Evolutionary conservation across 169 alveolate genomes (phyloP).

Genomic region (Cryptosporidium xiaoi): DNA sequence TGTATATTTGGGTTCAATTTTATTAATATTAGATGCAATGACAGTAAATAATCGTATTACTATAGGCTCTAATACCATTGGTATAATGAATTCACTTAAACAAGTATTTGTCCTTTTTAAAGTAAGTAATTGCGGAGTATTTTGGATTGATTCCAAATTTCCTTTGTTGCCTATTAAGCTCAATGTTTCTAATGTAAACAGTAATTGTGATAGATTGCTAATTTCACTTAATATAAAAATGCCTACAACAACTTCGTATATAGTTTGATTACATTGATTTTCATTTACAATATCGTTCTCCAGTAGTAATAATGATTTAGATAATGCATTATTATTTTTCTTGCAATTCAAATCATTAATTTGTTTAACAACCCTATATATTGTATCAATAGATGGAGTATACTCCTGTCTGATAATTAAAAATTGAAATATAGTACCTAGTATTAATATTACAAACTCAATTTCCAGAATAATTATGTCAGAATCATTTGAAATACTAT

Average conservation of each 20-base stretch:
- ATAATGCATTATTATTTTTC: not conserved
- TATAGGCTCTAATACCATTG: slow-evolving; percentile 53
- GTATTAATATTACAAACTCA: slow-evolving; percentile 31
- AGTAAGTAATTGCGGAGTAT: not conserved
- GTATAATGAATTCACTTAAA: slow-evolving; percentile 37
- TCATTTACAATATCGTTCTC: slow-evolving; percentile 8
- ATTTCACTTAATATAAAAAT: slow-evolving; percentile 17
- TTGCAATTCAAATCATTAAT: not conserved
- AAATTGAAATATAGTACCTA: slow-evolving; percentile 66
- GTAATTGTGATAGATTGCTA: slow-evolving; percentile 25
- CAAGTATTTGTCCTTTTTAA: slow-evolving; percentile 51
- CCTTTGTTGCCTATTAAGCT: slow-evolving; percentile 11
- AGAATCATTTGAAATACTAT: not conserved
- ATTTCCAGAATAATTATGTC: slow-evolving; percentile 8
- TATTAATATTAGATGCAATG: slow-evolving; percentile 15
- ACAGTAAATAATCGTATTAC: slow-evolving; percentile 45
- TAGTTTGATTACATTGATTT: slow-evolving; percentile 48
- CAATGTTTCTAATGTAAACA: slow-evolving; percentile 11
- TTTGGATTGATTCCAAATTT: not conserved
- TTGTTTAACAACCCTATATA: not conserved
- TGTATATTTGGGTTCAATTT: slow-evolving; percentile 30
- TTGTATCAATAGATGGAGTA: slow-evolving; percentile 32
- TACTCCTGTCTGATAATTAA: slow-evolving; percentile 56
- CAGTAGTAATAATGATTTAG: slow-evolving; percentile 6
- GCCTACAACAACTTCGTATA: slow-evolving; percentile 27